Base-by-base conservation (phyloP, 768 basidiomycete genomes). In the Xanthoconium stramineum region DNA sequence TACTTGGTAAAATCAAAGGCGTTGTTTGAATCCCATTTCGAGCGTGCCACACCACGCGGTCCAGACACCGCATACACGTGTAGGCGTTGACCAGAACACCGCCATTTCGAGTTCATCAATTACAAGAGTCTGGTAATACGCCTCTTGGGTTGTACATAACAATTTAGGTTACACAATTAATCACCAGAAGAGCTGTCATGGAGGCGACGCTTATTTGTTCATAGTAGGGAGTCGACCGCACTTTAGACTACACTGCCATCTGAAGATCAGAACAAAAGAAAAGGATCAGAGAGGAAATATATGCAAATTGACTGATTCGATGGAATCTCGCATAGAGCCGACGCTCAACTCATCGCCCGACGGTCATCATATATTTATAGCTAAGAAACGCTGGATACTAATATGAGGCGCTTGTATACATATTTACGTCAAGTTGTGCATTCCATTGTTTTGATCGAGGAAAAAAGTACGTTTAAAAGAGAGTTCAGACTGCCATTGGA, bases 151-250 rank as follows among this genome's bases (percentile, higher is more conserved):
- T 17, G n/a, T 47, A 19, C n/a, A 35, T 19, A 19, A 33, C n/a
- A 17, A 17, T 11, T 37, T 30, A n/a, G 28, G 28, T 45, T 49
- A 28, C 9, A 51, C 36, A 35, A 45, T 39, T 51, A 38, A 44
- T 38, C 53, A 48, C 38, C 50, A 29, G 50, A 58, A 51, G 20
- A 61, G 24, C 32, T 47, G 24, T 29, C 35, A 12, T n/a, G 35
- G 53, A 67, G 36, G 56, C 65, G 64, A 55, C 62, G 62, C 62
- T 61, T 67, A 60, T 56, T 36, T 6, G 50, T 50, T 37, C 20
- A 19, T 44, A 17, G 14, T 37, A 24, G 33, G 12, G 33, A 32
- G 14, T 43, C 39, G n/a, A 24, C 4, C 4, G 24, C 24, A 24
- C 24, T 24, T 24, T 24, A 24, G 4, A 24, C 24, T 37, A 49